Percentiles rank a stretch among this genome's conserved stretches.
Conservation (phyloP, 2,329 filamentous ascomycete species). For the Acephala macrosclerotiorum region DNA sequence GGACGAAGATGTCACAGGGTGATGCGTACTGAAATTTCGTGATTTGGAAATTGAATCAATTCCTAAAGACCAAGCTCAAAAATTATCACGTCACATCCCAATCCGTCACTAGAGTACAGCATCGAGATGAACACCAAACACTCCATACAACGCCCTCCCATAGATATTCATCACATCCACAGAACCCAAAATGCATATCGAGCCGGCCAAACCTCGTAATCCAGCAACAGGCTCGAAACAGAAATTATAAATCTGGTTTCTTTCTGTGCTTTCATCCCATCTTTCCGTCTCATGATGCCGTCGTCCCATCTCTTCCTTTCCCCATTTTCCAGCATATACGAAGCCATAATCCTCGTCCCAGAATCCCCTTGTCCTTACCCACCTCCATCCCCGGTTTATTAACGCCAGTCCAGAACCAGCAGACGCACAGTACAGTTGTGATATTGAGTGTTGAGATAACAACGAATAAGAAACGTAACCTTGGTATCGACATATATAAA, state of each 20-base stretch:
- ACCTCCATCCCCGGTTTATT: constrained; percentile 23
- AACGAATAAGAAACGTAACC: constrained; percentile 18
- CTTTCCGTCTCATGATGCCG: constrained; percentile 4
- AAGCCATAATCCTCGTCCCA: constrained; percentile 1
- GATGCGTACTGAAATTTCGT: no score
- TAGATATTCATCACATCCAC: constrained; percentile 12
- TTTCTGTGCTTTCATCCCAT: constrained; percentile 11
- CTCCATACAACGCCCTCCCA: constrained; percentile 19
- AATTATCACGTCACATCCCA: constrained; percentile 5
- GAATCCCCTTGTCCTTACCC: constrained; percentile 7
- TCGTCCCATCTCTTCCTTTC: neutral
- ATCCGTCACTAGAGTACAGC: constrained; percentile 15
- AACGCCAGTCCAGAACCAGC: constrained; percentile 34
- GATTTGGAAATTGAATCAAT: constrained; percentile 10
- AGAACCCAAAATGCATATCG: neutral
- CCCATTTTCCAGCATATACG: constrained; percentile 3
- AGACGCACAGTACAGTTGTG: constrained; percentile 19
- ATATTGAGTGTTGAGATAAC: constrained; percentile 15
- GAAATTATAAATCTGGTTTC: constrained; percentile 1
- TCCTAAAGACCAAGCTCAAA: constrained; percentile 9
- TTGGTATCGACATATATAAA: constrained; percentile 24
- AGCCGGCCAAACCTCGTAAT: constrained; percentile 5
- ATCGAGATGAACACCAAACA: constrained; percentile 13
- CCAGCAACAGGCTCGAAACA: constrained; percentile 2
- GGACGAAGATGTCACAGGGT: no score